Evolutionary conservation across 2,329 filamentous ascomycete genomes (phyloP).

Genomic region (Trichophyton verrucosum): DNA sequence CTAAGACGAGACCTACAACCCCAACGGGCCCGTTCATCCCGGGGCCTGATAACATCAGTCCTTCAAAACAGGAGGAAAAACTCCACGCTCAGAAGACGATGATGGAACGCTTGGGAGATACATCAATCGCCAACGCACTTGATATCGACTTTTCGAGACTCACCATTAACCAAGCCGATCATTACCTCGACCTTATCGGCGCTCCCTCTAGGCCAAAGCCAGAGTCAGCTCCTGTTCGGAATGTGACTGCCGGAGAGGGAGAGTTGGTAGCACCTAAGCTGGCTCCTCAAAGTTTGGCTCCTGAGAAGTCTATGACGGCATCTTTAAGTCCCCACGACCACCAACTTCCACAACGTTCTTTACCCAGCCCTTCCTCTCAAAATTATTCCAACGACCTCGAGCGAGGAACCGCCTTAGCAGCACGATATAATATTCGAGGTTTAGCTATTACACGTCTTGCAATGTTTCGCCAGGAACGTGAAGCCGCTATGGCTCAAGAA

Average conservation of each 20-base stretch:
- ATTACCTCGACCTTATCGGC: neutral
- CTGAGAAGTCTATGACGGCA: neutral
- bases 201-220: neutral
- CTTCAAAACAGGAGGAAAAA: slow-evolving; percentile 14
- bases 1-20: neutral
- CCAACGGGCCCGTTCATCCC: slow-evolving; percentile 8
- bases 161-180: neutral
- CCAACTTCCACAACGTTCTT: neutral
- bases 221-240: neutral
- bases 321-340: neutral
- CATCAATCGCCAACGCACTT: neutral
- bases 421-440: neutral
- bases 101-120: neutral
- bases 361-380: neutral
- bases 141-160: neutral
- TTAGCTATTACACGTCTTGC: too few species aligned
- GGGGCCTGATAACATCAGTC: slow-evolving; percentile 13
- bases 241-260: neutral
- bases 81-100: slow-evolving; percentile 1
- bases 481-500: neutral
- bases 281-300: neutral
- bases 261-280: neutral
- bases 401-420: neutral
- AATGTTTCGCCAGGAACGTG: neutral
- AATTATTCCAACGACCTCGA: neutral